Base-by-base conservation (phyloP, 345 rosid genomes). In the Leavenworthia alabamica region DNA sequence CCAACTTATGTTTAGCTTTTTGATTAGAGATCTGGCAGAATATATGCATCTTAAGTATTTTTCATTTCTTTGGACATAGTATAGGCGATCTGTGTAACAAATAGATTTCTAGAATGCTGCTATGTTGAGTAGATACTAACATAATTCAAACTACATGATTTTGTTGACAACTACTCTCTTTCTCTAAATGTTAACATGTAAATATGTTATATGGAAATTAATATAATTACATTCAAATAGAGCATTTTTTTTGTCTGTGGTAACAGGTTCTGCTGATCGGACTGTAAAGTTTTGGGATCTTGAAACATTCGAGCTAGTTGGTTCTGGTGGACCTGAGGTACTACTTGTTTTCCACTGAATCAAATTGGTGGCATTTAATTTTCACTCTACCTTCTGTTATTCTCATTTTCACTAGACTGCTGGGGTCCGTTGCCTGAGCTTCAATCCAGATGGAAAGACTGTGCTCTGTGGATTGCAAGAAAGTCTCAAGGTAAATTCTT, bases 261-360 rank as follows among this genome's bases (percentile, higher is more conserved):
- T 43, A 40, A 28, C 72, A 89, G 97, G 99, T 77, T 94, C 99
- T 63, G 85, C 97, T 73, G 99, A 94, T 66, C 81, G 90, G 74
- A 94, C 99, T 24, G 93, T 94, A 20, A 94, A 90, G 74, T 94
- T 85, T 62, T 94, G 96, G 97, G 99, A 94, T 80, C 97, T 94
- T 39, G 97, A 90, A 77, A 87, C 97, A 47, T 94, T 94, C 73
- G 99, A 94, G 77, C 82, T 88, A 19, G 90, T 90, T 68, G 96
- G 90, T 73, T 84, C 99, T 54, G 84, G 90, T 62, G 97, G 96
- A 58, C 90, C 90, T 33, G 97, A 90, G 99, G 99, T 94, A 62
- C 51, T 5, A 41, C 46, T 23, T 39, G 46, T 40, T 40, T 45
- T 31, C 68, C 24, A 37, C 62, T 77, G 43, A 14, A 26, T 56